Conservation (phyloP, 148 eudicot species). For the Camellia sinensis region DNA sequence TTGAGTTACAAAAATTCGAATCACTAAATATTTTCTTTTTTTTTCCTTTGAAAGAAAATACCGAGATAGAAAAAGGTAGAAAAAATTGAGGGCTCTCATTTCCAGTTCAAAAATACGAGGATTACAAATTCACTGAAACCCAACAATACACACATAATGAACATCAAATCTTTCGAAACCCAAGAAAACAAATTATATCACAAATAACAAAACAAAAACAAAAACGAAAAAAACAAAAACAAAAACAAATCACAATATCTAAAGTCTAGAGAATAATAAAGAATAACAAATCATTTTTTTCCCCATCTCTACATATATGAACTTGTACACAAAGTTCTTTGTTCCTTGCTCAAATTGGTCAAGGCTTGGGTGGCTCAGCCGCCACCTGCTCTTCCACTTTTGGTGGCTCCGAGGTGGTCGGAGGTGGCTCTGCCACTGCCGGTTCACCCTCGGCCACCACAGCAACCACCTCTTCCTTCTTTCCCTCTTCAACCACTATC, state of each 20-base stretch:
- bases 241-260: slow-evolving; percentile 4
- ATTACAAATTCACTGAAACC: no score
- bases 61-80: no score
- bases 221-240: not conserved
- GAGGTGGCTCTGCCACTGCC: slow-evolving; percentile 11
- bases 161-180: no score
- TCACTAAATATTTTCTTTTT: no score
- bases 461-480: slow-evolving; percentile 32
- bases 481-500: slow-evolving; percentile 31
- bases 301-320: slow-evolving; percentile 1
- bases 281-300: slow-evolving; percentile 13
- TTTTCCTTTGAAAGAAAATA: no score
- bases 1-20: no score
- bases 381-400: slow-evolving; percentile 8
- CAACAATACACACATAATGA: no score
- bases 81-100: no score
- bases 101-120: no score
- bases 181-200: not conserved
- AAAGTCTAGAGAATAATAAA: slow-evolving; percentile 1
- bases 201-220: not conserved
- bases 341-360: not conserved
- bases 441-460: slow-evolving; percentile 2
- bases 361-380: slow-evolving; percentile 21
- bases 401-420: slow-evolving; percentile 24
- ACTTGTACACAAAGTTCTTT: not conserved